phyloP scores from a whole-genome alignment of 2,329 filamentous ascomycete genomes.

The Penicillium sp. region DNA sequence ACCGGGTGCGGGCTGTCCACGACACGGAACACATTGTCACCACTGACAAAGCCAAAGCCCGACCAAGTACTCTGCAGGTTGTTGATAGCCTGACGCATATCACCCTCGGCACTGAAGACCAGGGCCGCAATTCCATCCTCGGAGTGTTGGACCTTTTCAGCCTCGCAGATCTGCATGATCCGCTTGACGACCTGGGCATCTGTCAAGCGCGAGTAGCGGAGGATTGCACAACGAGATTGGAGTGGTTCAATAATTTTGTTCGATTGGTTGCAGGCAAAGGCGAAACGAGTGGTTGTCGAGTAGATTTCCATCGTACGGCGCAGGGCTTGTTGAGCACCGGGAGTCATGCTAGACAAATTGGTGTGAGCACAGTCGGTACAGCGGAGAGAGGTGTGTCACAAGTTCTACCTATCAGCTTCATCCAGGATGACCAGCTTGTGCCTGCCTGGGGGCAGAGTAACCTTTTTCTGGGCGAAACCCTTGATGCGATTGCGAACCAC shows the following conservation, averaged over 20 bases:
- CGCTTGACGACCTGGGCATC: conserved; percentile 91
- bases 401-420: conserved; percentile 76
- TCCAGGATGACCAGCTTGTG: conserved; percentile 98
- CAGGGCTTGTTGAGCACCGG: conserved; percentile 91
- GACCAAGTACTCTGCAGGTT: conserved; percentile 92
- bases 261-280: conserved; percentile 96
- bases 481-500: conserved; percentile 98
- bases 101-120: conserved; percentile 94
- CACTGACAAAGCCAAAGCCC: conserved; percentile 95
- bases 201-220: conserved; percentile 88
- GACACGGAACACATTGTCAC: conserved; percentile 97
- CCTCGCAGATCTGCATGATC: conserved; percentile 87
- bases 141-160: conserved; percentile 84
- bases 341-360: conserved; percentile 70
- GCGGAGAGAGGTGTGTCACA: neutral
- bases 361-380: neutral
- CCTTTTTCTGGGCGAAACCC: conserved; percentile 98
- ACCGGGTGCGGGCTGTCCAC: conserved; percentile 97
- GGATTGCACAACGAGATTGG: conserved; percentile 92
- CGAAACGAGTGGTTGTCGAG: conserved; percentile 92
- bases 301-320: conserved; percentile 99
- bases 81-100: conserved; percentile 99
- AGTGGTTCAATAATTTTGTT: conserved; percentile 99
- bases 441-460: conserved; percentile 83
- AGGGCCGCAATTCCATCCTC: conserved; percentile 95